phyloP scores from a whole-genome alignment of 139 green algal species.

The Tetradesmus obliquus region DNA sequence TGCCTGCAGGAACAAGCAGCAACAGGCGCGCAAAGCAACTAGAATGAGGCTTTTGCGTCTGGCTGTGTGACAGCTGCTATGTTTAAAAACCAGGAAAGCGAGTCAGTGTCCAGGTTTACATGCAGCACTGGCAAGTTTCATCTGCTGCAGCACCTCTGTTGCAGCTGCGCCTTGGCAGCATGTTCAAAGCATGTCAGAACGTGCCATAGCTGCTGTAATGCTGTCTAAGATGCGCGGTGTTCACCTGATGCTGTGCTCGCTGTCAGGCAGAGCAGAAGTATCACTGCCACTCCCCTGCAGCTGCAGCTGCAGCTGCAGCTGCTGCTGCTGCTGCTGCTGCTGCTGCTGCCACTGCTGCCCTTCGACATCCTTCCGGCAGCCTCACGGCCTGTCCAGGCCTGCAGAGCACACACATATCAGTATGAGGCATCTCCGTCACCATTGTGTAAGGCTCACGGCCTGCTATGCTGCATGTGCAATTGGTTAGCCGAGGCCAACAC shows the following conservation, averaged over 20 bases:
- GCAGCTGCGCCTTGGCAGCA: neutral
- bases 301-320: neutral
- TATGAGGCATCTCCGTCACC: neutral
- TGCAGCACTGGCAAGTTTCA: neutral
- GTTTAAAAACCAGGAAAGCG: too few relatives aligned
- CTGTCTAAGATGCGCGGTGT: too few relatives aligned
- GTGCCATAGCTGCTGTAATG: neutral
- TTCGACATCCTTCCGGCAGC: neutral
- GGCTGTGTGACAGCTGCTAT: too few relatives aligned
- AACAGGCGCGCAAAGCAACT: neutral
- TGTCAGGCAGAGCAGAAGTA: neutral
- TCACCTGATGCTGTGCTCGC: neutral
- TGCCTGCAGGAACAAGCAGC: neutral
- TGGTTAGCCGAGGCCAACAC: neutral
- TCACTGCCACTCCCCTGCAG: neutral
- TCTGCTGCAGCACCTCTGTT: neutral
- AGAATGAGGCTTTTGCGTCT: too few relatives aligned
- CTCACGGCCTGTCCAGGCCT: neutral
- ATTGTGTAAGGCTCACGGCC: neutral
- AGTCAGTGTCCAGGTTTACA: neutral
- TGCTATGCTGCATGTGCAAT: neutral
- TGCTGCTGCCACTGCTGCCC: neutral
- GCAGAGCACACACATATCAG: neutral
- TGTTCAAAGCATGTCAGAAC: too few relatives aligned
- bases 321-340: neutral